Conservation (phyloP, 1,284 basidiomycete genomes). For the Malassezia restricta region DNA sequence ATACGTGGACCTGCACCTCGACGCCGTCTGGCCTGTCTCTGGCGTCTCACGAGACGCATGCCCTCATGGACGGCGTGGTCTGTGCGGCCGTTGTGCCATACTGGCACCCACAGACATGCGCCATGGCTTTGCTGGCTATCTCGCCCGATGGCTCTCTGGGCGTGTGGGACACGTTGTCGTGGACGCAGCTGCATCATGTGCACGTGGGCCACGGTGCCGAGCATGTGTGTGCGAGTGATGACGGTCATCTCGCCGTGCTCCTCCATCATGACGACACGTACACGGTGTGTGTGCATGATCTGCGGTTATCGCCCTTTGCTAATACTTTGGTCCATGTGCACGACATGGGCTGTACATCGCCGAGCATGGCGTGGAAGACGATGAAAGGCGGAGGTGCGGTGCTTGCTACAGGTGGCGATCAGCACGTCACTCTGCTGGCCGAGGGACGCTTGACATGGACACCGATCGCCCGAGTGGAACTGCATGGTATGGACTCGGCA, state of each 20-base stretch:
- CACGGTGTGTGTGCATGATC: background rate
- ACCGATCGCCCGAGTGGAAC: background rate
- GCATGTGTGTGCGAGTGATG: background rate
- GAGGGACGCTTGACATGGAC: background rate
- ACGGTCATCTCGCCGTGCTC: background rate
- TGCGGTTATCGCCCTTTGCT: background rate
- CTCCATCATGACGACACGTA: background rate
- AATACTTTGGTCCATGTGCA: background rate
- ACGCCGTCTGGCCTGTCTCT: background rate
- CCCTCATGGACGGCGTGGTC: background rate
- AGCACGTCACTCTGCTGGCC: background rate
- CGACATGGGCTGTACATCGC: background rate
- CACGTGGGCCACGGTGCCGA: background rate
- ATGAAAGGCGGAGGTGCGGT: background rate
- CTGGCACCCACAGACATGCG: background rate
- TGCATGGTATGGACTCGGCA: background rate
- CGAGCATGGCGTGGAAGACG: constrained; percentile 1
- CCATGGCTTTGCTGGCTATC: background rate
- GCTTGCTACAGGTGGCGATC: background rate
- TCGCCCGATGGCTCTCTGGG: background rate
- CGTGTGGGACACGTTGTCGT: background rate
- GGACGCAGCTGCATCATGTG: background rate
- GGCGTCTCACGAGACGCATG: background rate
- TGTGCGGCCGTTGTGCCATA: background rate
- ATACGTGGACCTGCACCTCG: background rate